Evolutionary conservation across 768 basidiomycete species (phyloP).

Genomic region (Psilocybe cubensis): DNA sequence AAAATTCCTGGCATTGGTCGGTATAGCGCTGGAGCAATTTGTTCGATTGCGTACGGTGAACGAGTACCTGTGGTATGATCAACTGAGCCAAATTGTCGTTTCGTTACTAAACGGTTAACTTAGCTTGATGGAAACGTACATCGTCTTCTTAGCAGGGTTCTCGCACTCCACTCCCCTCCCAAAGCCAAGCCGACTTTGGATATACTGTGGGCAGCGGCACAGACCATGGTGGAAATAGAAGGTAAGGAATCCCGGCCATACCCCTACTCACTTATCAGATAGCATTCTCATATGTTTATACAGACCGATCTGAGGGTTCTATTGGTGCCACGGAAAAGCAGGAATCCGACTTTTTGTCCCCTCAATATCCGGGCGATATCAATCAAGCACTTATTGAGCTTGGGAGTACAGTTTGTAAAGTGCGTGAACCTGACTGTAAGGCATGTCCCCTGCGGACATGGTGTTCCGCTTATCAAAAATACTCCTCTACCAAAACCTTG

Average conservation of each 20-base stretch:
- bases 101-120: constrained; percentile 3
- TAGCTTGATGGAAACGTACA: constrained; percentile 93
- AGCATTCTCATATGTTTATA: background rate
- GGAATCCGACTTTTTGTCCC: constrained; percentile 18
- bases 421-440: constrained; percentile 74
- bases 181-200: constrained; percentile 81
- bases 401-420: constrained; percentile 91
- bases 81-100: constrained; percentile 1
- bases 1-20: constrained; percentile 87
- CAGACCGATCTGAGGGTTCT: background rate
- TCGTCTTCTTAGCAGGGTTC: constrained; percentile 79
- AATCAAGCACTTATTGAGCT: constrained; percentile 96
- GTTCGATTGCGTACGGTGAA: constrained; percentile 88
- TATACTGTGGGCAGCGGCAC: constrained; percentile 82
- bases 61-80: constrained; percentile 77
- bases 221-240: constrained; percentile 59
- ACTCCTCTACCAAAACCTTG: constrained; percentile 8
- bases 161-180: constrained; percentile 82
- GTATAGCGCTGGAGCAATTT: constrained; percentile 86
- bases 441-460: constrained; percentile 70
- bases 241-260: constrained; percentile 17
- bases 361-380: constrained; percentile 73
- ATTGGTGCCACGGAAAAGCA: constrained; percentile 6
- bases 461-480: constrained; percentile 65
- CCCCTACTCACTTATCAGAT: background rate